Base-by-base conservation (phyloP, 1,284 basidiomycete genomes). In the Boletus hoseneyae region DNA sequence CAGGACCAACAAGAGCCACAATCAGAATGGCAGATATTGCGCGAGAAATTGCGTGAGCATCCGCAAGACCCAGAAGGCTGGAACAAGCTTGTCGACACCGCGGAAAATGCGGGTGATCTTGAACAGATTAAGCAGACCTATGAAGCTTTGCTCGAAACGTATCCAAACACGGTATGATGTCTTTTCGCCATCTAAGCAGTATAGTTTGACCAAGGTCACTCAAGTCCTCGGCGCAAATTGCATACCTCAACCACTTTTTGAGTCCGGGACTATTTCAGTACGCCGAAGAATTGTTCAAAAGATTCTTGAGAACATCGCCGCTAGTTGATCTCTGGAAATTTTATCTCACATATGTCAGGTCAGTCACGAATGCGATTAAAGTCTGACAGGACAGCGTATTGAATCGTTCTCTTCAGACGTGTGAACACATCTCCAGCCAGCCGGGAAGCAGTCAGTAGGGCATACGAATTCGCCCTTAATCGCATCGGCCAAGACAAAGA, bases 391-490 rank as follows among this genome's bases (percentile, higher is more conserved):
- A 37, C 6, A 13, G 7, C 16, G n/a, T 15, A 42, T 56, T 57
- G 44, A 60, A 60, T 46, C 11, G 8, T 38, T 57, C 2, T 51
- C 49, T 43, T 41, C 58, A 82, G 80, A 61, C 80, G 78, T 51
- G 67, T 79, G 42, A 82, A 82, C 49, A 69, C 73, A 8, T 80
- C 79, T 35, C 75, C 79, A 19, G 71, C 75, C 52, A 79, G 85
- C 57, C 76, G 88, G 61, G 80, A 89, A 42, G 82, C 81, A 13
- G 84, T 99, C 50, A 83, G 85, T 36, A 87, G 91, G 58, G 92
- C 94, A 6, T 99, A 95, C 69, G 95, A 99, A 63, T 97, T 93
- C 63, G 94, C 93, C 0, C 75, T 98, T 47, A 85, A 83, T 53
- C 90, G 93, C 61, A 85, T 97, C 42, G 95, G 95, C 13, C 86